These are phyloP conservation scores for Annulohypoxylon bovei DNA, from an alignment of 495 filamentous ascomycete species.

Conservation along the genomic window DNA sequence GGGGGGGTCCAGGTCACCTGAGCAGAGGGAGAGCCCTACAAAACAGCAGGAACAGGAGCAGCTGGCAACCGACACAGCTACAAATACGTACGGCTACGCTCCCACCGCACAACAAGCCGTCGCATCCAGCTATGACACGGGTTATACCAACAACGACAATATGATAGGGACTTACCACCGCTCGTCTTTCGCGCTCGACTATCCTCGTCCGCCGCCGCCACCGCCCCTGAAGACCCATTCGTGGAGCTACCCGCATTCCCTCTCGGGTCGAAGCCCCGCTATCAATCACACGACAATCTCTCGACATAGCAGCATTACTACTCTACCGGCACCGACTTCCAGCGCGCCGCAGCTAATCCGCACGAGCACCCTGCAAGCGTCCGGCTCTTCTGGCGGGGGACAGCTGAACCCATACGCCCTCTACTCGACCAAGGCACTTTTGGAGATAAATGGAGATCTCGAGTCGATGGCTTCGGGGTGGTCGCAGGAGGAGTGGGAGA, in stretches of 20 bases:
- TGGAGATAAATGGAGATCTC: conserved; percentile 87
- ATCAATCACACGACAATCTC: conserved; percentile 48
- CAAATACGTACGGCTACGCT: conserved; percentile 61
- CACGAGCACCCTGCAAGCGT: conserved; percentile 80
- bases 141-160: conserved; percentile 55
- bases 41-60: conserved; percentile 49
- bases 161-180: conserved; percentile 60
- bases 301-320: conserved; percentile 55
- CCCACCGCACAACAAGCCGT: conserved; percentile 54
- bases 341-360: conserved; percentile 72
- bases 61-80: conserved; percentile 45
- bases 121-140: conserved; percentile 47
- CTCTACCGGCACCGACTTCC: conserved; percentile 48
- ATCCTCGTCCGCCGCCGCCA: conserved; percentile 53
- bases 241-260: conserved; percentile 57
- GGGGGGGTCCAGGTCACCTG: conserved; percentile 54
- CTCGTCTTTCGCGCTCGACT: conserved; percentile 56
- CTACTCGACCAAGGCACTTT: conserved; percentile 84
- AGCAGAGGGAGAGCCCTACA: conserved; percentile 52
- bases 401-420: conserved; percentile 83
- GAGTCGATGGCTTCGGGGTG: conserved; percentile 80
- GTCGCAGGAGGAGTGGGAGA: conserved; percentile 79
- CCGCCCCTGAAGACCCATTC: conserved; percentile 60
- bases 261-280: conserved; percentile 54
- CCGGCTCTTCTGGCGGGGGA: conserved; percentile 51